Evolutionary conservation across 1,139 yeast genomes (phyloP), one percentile per base, ranked within the genome.

Genomic region (Sugiyamaella neomexicana): DNA sequence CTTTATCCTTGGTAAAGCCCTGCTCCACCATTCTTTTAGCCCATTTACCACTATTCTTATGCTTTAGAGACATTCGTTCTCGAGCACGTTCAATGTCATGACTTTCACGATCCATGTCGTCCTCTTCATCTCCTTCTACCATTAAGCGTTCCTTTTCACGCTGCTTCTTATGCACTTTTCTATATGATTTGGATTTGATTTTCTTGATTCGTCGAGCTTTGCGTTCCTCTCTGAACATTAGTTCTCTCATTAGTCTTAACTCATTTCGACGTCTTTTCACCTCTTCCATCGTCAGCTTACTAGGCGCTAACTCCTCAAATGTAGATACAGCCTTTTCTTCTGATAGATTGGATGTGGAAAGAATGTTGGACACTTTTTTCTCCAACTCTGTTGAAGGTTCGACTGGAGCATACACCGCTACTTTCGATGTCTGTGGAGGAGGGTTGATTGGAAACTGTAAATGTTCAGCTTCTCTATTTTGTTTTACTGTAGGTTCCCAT

Each of bases 171-270:
- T 88, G 85, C 54, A 91, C 85, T 68, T 88, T 85, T 65, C 89
- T 89, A 72, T 84, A 93, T 5, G 89, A 80, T 71, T 91, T 95
- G 45, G 97, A 89, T 72, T 93, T 93, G 72, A 93, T 93, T 74
- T 91, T 93, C 75, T 91, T 91, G 65, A 93, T 80, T 64, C 99
- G 80, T 70, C 82, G 89, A 17, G 98, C 90, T 68, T 89, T 85
- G 65, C 85, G 82, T 73, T 93, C 97, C 66, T 93, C 97, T 66
- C 98, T 80, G 73, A 90, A 93, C 96, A 93, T 89, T 60, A 93
- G 79, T 67, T 93, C 99, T 60, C 99, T 81, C 97, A 90, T 90
- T 65, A 86, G 72, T 63, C 98, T 80, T 62, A 93, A 79, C 70
- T 93, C 97, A 55, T 82, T 80, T 12, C 95, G 86, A 61, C 96